A percentile compares a stretch with the other conserved stretches of the same genome.
Conservation (phyloP, 2,329 filamentous ascomycete genomes). For the Westerdykella sp. region DNA sequence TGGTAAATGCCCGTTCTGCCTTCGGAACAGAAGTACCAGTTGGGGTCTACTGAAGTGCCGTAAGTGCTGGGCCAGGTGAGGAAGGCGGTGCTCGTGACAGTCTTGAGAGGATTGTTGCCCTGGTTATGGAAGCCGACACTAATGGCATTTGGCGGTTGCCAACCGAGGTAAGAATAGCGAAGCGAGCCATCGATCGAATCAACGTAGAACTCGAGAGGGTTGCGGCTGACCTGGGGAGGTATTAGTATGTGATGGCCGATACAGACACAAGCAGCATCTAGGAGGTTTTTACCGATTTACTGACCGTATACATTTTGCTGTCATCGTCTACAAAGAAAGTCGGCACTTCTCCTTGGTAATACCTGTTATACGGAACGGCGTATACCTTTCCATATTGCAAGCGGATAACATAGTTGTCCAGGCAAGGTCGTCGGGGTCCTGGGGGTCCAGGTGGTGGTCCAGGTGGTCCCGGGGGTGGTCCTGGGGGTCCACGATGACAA, state of each 20-base stretch:
- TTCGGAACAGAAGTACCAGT: constrained; percentile 17
- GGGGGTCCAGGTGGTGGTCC: too few relatives aligned
- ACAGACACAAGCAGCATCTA: neutral
- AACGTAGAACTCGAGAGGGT: constrained; percentile 23
- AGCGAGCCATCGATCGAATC: constrained; percentile 17
- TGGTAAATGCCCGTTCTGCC: constrained; percentile 21
- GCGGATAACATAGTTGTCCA: constrained; percentile 17
- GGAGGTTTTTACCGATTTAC: constrained; percentile 11
- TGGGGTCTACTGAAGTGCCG: constrained; percentile 7
- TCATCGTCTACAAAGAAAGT: constrained; percentile 26
- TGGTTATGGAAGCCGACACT: constrained; percentile 20
- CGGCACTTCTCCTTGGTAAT: constrained; percentile 20
- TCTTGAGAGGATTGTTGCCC: constrained; percentile 21
- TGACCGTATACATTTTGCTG: constrained; percentile 24
- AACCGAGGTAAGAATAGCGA: constrained; percentile 20
- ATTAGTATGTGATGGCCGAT: constrained; percentile 1
- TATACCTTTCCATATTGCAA: constrained; percentile 22
- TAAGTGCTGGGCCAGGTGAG: constrained; percentile 24
- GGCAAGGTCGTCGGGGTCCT: neutral
- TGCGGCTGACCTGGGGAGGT: constrained; percentile 22
- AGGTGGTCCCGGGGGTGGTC: too few relatives aligned
- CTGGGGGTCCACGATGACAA: too few relatives aligned
- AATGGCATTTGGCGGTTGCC: constrained; percentile 20
- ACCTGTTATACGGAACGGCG: constrained; percentile 27
- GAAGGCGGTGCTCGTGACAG: constrained; percentile 17